A percentile compares a stretch with the other conserved stretches of the same genome.
These are phyloP conservation scores for Syzygium jambos DNA, from an alignment of 345 rosid species.

Conservation along the genomic window DNA sequence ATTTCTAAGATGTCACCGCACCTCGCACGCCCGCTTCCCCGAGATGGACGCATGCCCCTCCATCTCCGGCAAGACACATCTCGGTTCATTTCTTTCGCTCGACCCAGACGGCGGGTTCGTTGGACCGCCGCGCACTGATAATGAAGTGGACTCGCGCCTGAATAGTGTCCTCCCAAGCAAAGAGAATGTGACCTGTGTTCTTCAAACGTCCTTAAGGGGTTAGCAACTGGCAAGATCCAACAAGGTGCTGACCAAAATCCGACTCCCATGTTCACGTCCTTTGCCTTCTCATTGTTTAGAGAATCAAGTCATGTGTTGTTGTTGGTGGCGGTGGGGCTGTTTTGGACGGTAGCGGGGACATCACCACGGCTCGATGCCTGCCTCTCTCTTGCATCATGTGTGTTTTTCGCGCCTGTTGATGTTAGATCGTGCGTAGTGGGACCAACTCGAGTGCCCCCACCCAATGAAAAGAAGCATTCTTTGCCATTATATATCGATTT, in stretches of 20 bases:
- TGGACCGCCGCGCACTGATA: too few relatives aligned
- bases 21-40: not conserved
- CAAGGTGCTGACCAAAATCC: not conserved
- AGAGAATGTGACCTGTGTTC: too few relatives aligned
- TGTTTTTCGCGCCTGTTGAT: not conserved
- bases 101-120: not conserved
- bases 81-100: not conserved
- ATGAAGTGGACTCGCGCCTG: not conserved
- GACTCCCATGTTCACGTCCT: not conserved
- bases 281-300: not conserved
- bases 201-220: not conserved
- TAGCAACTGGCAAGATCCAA: not conserved
- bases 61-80: not conserved
- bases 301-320: not conserved
- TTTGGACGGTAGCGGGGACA: not conserved
- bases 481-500: too few relatives aligned
- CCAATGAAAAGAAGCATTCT: too few relatives aligned
- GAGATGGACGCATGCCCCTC: not conserved
- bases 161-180: not conserved
- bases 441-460: not conserved
- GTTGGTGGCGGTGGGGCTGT: not conserved
- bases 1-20: not conserved
- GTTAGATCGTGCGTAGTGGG: not conserved
- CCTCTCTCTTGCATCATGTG: not conserved
- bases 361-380: not conserved